phyloP scores from a whole-genome alignment of 75 land plant species.

The Pinus tabuliformis region DNA sequence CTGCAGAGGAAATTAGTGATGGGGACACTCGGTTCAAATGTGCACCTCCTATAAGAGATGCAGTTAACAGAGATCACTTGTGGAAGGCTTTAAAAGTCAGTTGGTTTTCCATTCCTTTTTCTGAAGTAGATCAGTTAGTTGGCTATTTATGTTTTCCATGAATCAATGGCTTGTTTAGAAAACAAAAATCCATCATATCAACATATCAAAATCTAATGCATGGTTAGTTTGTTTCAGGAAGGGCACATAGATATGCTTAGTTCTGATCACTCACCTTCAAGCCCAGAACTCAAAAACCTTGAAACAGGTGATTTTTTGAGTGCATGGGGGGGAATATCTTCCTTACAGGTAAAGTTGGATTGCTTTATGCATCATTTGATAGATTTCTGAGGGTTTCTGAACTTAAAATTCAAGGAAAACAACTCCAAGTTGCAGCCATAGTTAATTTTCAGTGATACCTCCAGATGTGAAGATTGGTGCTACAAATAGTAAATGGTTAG shows the following conservation, averaged over 20 bases:
- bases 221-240: constrained; percentile 37
- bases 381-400: neutral
- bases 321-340: constrained; percentile 99
- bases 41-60: constrained; percentile 89
- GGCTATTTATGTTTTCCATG: neutral
- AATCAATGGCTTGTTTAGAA: neutral
- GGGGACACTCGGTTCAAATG: constrained; percentile 97
- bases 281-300: constrained; percentile 70
- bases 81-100: constrained; percentile 85
- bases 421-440: neutral
- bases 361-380: neutral
- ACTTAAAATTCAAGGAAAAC: neutral
- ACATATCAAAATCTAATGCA: neutral
- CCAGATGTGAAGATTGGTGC: neutral
- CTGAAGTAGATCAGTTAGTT: neutral
- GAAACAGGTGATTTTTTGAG: constrained; percentile 82
- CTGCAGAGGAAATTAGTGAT: constrained; percentile 85
- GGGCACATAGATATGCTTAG: constrained; percentile 88
- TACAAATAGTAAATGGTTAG: neutral
- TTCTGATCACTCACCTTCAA: constrained; percentile 95
- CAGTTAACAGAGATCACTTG: constrained; percentile 53
- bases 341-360: constrained; percentile 66
- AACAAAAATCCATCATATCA: neutral
- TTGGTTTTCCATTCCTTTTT: neutral
- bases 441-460: neutral